Evolutionary conservation across 805 yeast species (phyloP).

Genomic region (Pichia occidentalis): DNA sequence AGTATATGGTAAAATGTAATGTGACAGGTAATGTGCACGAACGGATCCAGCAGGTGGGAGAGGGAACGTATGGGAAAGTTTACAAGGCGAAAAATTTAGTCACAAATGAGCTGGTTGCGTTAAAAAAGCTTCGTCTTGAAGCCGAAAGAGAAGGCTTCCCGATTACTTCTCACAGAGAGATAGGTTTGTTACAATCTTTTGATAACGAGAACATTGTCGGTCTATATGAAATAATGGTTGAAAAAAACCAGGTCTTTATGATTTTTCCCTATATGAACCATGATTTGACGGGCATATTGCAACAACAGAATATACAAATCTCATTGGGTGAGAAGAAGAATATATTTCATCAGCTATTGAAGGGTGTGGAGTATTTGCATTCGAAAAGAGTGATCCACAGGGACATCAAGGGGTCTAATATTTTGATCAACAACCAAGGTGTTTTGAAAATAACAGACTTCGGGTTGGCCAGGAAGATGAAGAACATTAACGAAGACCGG

Average conservation of each 20-base stretch:
- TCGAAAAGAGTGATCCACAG: conserved; percentile 64
- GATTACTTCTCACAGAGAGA: conserved; percentile 89
- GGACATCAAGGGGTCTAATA: conserved; percentile 78
- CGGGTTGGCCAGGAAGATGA: conserved; percentile 76
- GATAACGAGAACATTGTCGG: conserved; percentile 80
- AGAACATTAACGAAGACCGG: conserved; percentile 38
- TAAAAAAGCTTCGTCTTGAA: conserved; percentile 79
- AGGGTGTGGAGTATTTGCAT: conserved; percentile 67
- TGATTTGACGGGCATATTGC: conserved; percentile 81
- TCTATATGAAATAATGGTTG: conserved; percentile 84
- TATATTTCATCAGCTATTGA: conserved; percentile 56
- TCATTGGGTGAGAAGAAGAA: conserved; percentile 60
- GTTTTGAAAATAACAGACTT: conserved; percentile 70
- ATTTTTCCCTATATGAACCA: conserved; percentile 90
- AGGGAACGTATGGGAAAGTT: conserved; percentile 96
- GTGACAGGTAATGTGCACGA: conserved; percentile 43
- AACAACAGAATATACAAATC: conserved; percentile 63
- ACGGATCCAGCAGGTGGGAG: conserved; percentile 88
- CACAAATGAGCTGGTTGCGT: conserved; percentile 72
- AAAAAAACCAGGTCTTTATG: conserved; percentile 70
- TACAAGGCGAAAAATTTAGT: conserved; percentile 72
- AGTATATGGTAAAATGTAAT: conserved; percentile 9
- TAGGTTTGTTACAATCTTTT: conserved; percentile 74
- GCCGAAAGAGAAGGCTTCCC: conserved; percentile 93
- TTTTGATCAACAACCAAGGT: conserved; percentile 58